Conservation (phyloP, 352 stramenopile genomes). For the Achlya hypogyna region DNA sequence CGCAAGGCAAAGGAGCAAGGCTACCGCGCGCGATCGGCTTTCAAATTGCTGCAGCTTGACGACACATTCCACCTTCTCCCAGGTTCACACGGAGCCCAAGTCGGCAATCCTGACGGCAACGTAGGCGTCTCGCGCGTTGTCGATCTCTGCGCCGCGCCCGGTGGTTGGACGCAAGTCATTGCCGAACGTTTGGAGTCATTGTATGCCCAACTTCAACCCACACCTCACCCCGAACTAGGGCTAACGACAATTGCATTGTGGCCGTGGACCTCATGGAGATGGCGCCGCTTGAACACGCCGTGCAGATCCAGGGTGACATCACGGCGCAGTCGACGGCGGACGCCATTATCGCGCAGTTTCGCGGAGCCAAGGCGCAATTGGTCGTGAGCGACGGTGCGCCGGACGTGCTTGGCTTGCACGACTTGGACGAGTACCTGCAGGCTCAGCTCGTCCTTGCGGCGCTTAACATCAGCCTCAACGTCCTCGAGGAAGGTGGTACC, state of each 20-base stretch:
- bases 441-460: constrained; percentile 67
- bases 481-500: constrained; percentile 52
- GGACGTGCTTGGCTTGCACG: constrained; percentile 88
- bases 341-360: constrained; percentile 56
- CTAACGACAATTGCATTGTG: constrained; percentile 37
- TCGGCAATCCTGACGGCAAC: not conserved
- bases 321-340: constrained; percentile 67
- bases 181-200: constrained; percentile 51
- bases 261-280: constrained; percentile 92
- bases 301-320: constrained; percentile 75
- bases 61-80: constrained; percentile 95
- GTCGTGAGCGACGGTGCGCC: constrained; percentile 99
- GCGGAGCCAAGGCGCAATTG: constrained; percentile 87
- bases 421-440: constrained; percentile 77
- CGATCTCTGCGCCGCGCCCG: constrained; percentile 75
- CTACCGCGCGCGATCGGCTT: constrained; percentile 95
- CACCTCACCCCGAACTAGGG: not conserved
- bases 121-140: constrained; percentile 68
- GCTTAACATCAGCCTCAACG: constrained; percentile 72
- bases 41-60: constrained; percentile 99
- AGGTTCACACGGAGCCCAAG: constrained; percentile 15
- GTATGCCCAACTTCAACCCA: not conserved
- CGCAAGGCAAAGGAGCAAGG: constrained; percentile 89
- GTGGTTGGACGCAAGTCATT: constrained; percentile 82
- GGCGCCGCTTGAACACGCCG: constrained; percentile 87